Conservation (phyloP, 352 stramenopile genomes). For the Globisporangium apiculatum region DNA sequence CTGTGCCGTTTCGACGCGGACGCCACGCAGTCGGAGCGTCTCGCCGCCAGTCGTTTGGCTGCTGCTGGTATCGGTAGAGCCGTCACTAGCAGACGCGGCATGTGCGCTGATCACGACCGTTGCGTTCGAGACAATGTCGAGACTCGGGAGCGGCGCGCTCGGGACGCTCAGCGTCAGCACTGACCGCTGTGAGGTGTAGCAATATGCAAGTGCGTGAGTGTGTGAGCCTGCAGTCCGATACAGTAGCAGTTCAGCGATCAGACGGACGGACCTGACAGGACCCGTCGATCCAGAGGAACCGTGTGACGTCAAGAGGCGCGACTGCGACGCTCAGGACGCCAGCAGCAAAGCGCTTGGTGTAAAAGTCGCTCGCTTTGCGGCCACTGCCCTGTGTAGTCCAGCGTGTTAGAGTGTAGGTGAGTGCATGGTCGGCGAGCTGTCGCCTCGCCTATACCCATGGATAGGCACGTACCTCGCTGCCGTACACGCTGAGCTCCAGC, state of each 20-base stretch:
- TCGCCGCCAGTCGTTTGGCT: not conserved
- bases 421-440: too few relatives aligned
- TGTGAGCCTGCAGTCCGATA: not conserved
- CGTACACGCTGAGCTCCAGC: conserved; percentile 35
- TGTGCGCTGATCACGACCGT: conserved; percentile 42
- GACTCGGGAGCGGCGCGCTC: conserved; percentile 12
- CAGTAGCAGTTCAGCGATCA: not conserved
- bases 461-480: conserved; percentile 25
- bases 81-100: conserved; percentile 2
- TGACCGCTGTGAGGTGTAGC: conserved; percentile 23
- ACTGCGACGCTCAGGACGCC: conserved; percentile 19
- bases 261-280: conserved; percentile 47
- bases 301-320: conserved; percentile 27
- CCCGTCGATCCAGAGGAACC: conserved; percentile 59
- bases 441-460: not conserved
- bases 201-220: not conserved
- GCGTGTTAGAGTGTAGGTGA: not conserved
- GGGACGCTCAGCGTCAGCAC: conserved; percentile 34
- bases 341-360: conserved; percentile 20
- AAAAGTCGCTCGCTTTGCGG: conserved; percentile 23
- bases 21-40: conserved; percentile 19
- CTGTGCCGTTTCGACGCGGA: conserved; percentile 34
- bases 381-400: conserved; percentile 13
- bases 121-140: conserved; percentile 39
- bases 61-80: not conserved